Evolutionary conservation across 192 early-diverging fungal genomes (phyloP).

Genomic region (Podila verticillata): DNA sequence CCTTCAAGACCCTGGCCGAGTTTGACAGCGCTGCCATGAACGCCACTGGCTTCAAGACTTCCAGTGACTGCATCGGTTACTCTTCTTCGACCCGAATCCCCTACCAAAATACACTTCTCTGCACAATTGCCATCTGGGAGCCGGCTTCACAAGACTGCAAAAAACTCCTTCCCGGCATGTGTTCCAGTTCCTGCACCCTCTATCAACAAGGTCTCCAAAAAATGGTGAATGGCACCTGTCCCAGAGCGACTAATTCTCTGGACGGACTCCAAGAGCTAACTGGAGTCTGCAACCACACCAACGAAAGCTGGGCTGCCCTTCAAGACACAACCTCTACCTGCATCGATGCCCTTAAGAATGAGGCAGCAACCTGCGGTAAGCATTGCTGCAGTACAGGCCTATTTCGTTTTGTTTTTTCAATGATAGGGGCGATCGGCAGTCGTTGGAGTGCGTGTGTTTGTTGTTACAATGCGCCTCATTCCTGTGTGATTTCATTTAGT

Average conservation of each 20-base stretch:
- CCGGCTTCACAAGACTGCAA: background rate
- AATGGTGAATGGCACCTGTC: slow-evolving; percentile 12
- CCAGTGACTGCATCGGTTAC: slow-evolving; percentile 18
- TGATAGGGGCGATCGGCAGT: background rate
- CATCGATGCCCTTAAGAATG: slow-evolving; percentile 24
- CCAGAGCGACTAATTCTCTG: background rate
- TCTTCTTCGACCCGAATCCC: slow-evolving; percentile 14
- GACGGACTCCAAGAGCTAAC: background rate
- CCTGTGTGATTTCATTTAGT: background rate
- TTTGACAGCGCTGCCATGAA: slow-evolving; percentile 31
- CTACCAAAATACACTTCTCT: slow-evolving; percentile 37
- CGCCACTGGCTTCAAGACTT: slow-evolving; percentile 25
- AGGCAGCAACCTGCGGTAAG: slow-evolving; percentile 35
- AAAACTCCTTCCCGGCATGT: slow-evolving; percentile 4
- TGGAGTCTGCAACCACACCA: slow-evolving; percentile 6
- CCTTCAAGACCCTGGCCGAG: slow-evolving; percentile 20
- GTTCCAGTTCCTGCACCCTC: slow-evolving; percentile 19
- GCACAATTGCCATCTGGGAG: slow-evolving; percentile 19
- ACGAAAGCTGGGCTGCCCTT: slow-evolving; percentile 3
- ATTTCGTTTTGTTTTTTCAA: background rate
- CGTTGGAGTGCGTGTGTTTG: background rate
- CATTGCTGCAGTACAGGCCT: background rate
- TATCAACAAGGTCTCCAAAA: slow-evolving; percentile 12
- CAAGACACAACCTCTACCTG: slow-evolving; percentile 8
- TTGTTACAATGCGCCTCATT: background rate